Evolutionary conservation across 2,329 filamentous ascomycete species (phyloP).

Genomic region (Alternaria triticimaculans): DNA sequence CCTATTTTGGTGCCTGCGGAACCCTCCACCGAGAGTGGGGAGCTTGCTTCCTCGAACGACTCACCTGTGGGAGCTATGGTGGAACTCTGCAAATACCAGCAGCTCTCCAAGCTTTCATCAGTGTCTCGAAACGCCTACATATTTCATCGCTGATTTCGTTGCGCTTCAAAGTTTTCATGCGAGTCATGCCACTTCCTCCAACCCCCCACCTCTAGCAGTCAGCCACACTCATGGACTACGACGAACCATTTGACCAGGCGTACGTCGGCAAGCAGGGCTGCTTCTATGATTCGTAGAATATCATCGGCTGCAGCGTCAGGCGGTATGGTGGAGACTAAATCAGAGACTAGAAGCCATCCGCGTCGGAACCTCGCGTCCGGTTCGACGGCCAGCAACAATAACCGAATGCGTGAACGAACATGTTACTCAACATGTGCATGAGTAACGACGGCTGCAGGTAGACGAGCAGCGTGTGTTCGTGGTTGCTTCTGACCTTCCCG

Average conservation of each 20-base stretch:
- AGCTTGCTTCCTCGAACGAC: background rate
- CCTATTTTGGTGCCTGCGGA: slow-evolving; percentile 35
- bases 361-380: slow-evolving; percentile 29
- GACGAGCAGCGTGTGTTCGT: slow-evolving; percentile 24
- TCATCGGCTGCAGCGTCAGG: slow-evolving; percentile 22
- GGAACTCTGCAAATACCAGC: background rate
- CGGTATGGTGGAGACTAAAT: slow-evolving; percentile 22
- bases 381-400: slow-evolving; percentile 35
- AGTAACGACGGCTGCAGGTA: slow-evolving; percentile 31
- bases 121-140: background rate
- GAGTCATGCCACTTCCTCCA: slow-evolving; percentile 1
- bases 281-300: slow-evolving; percentile 17
- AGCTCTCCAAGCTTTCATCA: background rate
- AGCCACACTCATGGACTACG: slow-evolving; percentile 14
- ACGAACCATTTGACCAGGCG: slow-evolving; percentile 19
- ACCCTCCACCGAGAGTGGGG: slow-evolving; percentile 18
- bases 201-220: slow-evolving; percentile 19
- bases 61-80: background rate
- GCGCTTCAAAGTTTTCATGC: background rate
- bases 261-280: slow-evolving; percentile 15
- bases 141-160: background rate
- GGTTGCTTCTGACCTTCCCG: slow-evolving; percentile 15
- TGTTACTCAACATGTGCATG: slow-evolving; percentile 37
- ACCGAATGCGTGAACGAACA: slow-evolving; percentile 26
- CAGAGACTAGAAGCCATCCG: slow-evolving; percentile 26